Evolutionary conservation across 1,284 basidiomycete genomes (phyloP), one percentile per base, ranked within the genome.

Genomic region (Apiotrichum gracile): DNA sequence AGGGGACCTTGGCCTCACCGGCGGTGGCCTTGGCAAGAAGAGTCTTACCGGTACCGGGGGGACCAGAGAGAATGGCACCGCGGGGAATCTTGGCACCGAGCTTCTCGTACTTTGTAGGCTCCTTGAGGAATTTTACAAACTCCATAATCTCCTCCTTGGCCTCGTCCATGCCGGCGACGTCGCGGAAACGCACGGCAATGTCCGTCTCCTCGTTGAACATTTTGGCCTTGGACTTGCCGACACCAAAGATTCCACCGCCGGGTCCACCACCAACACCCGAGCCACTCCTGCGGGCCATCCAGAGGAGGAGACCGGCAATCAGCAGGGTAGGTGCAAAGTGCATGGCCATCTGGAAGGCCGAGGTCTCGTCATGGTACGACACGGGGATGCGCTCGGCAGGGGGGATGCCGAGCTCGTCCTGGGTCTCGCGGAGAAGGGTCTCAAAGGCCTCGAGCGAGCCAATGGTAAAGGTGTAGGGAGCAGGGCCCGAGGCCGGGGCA

Each of bases 131-230:
- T 67, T 93, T 94, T 73, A 99, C 96, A 70, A 98, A 99, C 75
- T 99, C 94, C 91, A 97, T 97, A 66, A 99, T 96, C 79, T 99
- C 94, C 78, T 94, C 89, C 80, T 99, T 99, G 51, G 93, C 94
- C 77, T 99, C 94, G 77, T 99, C 94, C 93, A 97, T 97, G 42
- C 94, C 94, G 26, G 94, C 94, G 22, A 98, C 91, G 72, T 98
- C 91, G 76, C 84, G 85, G 79, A 98, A 98, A 70, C 89, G 90
- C 65, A 88, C 86, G 70, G 86, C 88, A 67, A 98, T 87, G 54
- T 94, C 89, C 38, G 88, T 91, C 69, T 99, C 94, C 78, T 96
- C 90, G 80, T 97, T 97, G 79, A 97, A 98, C 74, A 97, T 81
- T 77, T 87, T 92, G 22, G 96, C 94, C 60, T 82, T 85, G 69